A percentile compares a stretch with the other conserved stretches of the same genome.
These are phyloP conservation scores for Nigrospora oryzae DNA, from an alignment of 2,329 filamentous ascomycete species.

Conservation along the genomic window DNA sequence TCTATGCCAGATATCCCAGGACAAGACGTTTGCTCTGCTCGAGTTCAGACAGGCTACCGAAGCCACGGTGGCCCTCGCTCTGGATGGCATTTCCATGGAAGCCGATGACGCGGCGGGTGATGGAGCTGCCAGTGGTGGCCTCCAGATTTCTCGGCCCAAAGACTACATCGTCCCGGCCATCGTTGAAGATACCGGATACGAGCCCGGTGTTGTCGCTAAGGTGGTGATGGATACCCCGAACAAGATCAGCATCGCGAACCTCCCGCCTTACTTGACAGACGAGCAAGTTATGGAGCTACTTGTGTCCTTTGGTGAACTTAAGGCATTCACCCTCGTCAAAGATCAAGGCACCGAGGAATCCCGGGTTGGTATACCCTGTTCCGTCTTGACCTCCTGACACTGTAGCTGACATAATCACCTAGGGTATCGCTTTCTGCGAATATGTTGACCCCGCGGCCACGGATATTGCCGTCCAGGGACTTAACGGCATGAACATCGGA, in stretches of 20 bases:
- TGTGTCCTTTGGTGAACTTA: constrained; percentile 84
- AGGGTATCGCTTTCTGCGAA: constrained; percentile 97
- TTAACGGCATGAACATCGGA: constrained; percentile 90
- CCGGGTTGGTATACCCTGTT: constrained; percentile 51
- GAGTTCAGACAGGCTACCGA: constrained; percentile 87
- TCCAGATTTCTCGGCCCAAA: constrained; percentile 80
- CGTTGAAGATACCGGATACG: constrained; percentile 62
- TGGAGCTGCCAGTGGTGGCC: constrained; percentile 42
- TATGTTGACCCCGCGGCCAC: constrained; percentile 73
- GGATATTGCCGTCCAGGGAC: constrained; percentile 76
- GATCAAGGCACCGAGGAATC: constrained; percentile 81
- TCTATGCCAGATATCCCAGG: constrained; percentile 71
- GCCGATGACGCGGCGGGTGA: constrained; percentile 52
- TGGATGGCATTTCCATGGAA: constrained; percentile 86
- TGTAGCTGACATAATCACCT: background rate
- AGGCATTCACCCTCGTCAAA: constrained; percentile 84
- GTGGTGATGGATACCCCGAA: constrained; percentile 86
- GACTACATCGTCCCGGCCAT: constrained; percentile 91
- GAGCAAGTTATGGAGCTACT: constrained; percentile 88
- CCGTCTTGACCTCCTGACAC: constrained; percentile 8
- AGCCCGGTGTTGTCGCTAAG: constrained; percentile 69
- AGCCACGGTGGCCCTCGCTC: constrained; percentile 80
- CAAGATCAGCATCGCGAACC: constrained; percentile 89
- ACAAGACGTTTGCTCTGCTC: constrained; percentile 72
- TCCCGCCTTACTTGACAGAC: constrained; percentile 80